Base-by-base conservation (phyloP, 2,329 filamentous ascomycete genomes). In the Thermothelomyces thermophilus region DNA sequence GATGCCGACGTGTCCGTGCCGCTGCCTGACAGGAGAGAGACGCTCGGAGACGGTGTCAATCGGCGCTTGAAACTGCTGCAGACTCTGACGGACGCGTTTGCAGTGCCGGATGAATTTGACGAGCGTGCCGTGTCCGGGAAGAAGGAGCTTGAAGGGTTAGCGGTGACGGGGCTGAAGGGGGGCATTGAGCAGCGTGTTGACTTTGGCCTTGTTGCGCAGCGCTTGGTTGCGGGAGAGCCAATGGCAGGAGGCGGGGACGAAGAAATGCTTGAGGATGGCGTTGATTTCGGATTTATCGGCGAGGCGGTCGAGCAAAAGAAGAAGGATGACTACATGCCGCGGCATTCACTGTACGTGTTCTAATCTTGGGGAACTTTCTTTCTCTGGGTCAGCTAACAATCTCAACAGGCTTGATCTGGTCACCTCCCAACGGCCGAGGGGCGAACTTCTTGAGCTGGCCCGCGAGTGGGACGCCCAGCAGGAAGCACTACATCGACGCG, bases 91-190 rank as follows among this genome's bases (percentile, higher is more conserved):
- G 13, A 56, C 52, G 17, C 57, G 62, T 51, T 60, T 68, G 46
- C 54, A 62, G 37, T 72, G 61, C 43, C 69, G 62, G 63, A 68
- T 60, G 51, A 72, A 71, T 60, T 77, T 68, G 57, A 65, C 63
- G 51, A 68, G 62, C 49, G 51, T 5, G 36, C 28, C 16, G 43
- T 47, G 5, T 46, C 52, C 46, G 48, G 44, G n/a, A 47, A 48
- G 41, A 37, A 30, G 22, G 34, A 20, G 41, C n/a, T 30, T 17
- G 31, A 19, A 16, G 31, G 19, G 16, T n/a, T n/a, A 28, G 19
- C 45, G 2, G 2, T 44, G 36, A 50, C 51, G 35, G 26, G 17
- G n/a, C 16, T 34, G 43, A 37, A 26, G 4, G 40, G 16, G 1
- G 44, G 42, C 17, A 53, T 39, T 13, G 34, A 42, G 26, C 39